phyloP scores from a whole-genome alignment of 1,139 yeast species.

The Groenewaldozyma sp. region DNA sequence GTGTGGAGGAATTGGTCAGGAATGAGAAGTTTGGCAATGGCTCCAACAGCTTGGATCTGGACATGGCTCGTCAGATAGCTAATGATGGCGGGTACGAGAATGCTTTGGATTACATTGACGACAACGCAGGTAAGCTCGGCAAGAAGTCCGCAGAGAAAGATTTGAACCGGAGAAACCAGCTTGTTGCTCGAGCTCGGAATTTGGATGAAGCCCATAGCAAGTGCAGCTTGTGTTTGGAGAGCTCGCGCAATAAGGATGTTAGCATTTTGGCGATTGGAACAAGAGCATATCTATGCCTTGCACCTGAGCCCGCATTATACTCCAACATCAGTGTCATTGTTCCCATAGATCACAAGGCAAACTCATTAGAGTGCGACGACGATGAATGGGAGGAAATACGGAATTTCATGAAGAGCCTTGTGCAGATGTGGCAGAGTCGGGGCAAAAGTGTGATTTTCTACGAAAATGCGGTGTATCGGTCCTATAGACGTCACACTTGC shows the following conservation, averaged over 20 bases:
- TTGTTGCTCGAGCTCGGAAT: constrained; percentile 23
- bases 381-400: constrained; percentile 40
- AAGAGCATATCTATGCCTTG: constrained; percentile 25
- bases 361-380: constrained; percentile 35
- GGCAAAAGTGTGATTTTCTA: constrained; percentile 37
- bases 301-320: constrained; percentile 33
- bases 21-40: constrained; percentile 28
- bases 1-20: constrained; percentile 34
- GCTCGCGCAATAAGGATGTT: constrained; percentile 15
- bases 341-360: constrained; percentile 36
- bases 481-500: constrained; percentile 32
- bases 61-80: constrained; percentile 29
- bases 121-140: constrained; percentile 34
- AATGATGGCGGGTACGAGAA: constrained; percentile 30
- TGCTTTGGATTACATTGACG: constrained; percentile 38
- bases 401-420: constrained; percentile 36
- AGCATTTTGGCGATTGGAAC: constrained; percentile 28
- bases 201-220: constrained; percentile 27
- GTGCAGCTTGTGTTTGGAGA: constrained; percentile 34
- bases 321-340: constrained; percentile 32
- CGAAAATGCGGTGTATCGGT: constrained; percentile 33
- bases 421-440: constrained; percentile 32
- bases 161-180: constrained; percentile 20
- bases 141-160: constrained; percentile 11
- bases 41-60: constrained; percentile 16